These are phyloP conservation scores for Eustoma russellianum DNA, from an alignment of 257 asterid species.

Conservation along the genomic window DNA sequence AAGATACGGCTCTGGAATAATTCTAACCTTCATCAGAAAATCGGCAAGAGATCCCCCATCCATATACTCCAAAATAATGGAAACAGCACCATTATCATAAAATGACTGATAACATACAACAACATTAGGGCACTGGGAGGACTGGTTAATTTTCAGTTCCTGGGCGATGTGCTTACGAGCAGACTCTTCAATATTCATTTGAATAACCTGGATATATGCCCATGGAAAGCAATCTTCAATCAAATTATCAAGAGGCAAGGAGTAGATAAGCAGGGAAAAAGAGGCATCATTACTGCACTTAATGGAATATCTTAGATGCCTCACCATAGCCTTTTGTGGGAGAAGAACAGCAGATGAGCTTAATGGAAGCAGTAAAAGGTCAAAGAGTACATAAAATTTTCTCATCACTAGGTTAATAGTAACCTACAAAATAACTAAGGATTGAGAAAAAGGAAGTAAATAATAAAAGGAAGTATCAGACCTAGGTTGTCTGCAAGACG, in stretches of 20 bases:
- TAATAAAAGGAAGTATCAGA: no score
- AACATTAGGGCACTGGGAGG: slow-evolving; percentile 85
- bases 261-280: background rate
- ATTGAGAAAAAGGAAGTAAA: no score
- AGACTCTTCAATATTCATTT: slow-evolving; percentile 85
- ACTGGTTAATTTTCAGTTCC: slow-evolving; percentile 94
- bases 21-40: slow-evolving; percentile 66
- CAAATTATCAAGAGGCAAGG: background rate
- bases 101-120: slow-evolving; percentile 90
- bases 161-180: slow-evolving; percentile 78
- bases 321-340: no score
- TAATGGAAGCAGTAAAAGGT: no score
- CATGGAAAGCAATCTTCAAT: slow-evolving; percentile 3
- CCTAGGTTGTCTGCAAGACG: no score
- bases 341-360: no score
- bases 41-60: slow-evolving; percentile 98
- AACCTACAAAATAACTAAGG: no score
- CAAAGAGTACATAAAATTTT: no score
- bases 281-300: no score
- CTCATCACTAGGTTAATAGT: no score
- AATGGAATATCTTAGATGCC: no score
- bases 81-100: slow-evolving; percentile 95
- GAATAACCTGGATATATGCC: slow-evolving; percentile 63
- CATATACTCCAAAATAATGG: slow-evolving; percentile 94
- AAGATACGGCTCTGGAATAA: slow-evolving; percentile 87